Evolutionary conservation across 306 rosid species (phyloP).

Genomic region (Cucurbita argyrosperma): DNA sequence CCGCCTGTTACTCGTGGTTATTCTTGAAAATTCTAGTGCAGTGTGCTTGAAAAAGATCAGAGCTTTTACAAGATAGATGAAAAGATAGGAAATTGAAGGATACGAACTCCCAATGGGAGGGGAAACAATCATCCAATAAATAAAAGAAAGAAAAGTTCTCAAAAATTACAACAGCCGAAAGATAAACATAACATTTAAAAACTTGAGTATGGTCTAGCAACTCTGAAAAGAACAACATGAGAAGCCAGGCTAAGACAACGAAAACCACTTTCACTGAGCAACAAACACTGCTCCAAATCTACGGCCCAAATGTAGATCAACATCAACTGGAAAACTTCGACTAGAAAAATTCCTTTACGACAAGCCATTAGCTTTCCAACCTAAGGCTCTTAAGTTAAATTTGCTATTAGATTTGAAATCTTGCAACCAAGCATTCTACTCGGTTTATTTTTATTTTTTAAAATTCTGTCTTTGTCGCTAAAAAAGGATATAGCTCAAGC

Average conservation of each 20-base stretch:
- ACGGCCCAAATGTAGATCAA: neutral
- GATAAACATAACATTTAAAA: neutral
- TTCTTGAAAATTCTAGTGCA: neutral
- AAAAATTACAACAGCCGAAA: neutral
- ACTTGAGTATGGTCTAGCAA: neutral
- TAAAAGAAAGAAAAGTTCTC: neutral
- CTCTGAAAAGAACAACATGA: neutral
- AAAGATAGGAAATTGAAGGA: neutral
- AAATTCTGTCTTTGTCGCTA: neutral
- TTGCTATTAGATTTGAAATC: too few relatives aligned
- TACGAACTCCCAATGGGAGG: neutral
- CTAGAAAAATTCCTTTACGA: neutral
- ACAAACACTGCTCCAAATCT: neutral
- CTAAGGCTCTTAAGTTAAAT: neutral
- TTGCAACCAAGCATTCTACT: too few relatives aligned
- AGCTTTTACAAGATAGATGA: neutral
- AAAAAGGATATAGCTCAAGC: neutral
- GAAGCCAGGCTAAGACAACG: neutral
- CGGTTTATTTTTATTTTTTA: too few relatives aligned
- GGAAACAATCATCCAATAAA: neutral
- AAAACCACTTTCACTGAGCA: neutral
- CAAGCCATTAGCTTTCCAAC: neutral
- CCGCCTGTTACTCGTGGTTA: neutral
- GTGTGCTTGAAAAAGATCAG: neutral
- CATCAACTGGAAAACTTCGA: neutral